Conservation (phyloP, 2,329 filamentous ascomycete species). For the Epicoccum sorghinum region DNA sequence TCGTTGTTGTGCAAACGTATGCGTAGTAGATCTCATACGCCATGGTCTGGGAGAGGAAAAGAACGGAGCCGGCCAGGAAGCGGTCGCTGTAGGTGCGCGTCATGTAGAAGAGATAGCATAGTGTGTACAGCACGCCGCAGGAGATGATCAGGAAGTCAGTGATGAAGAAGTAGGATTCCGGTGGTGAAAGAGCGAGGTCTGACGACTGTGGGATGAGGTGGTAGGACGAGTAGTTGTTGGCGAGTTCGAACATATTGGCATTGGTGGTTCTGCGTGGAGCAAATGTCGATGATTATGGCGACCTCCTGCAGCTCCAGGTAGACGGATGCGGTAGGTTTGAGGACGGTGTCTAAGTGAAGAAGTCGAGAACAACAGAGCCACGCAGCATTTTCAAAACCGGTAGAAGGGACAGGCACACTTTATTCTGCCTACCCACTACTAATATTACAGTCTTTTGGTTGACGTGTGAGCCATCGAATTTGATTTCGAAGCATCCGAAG, state of each 20-base stretch:
- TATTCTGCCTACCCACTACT: neutral
- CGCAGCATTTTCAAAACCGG: neutral
- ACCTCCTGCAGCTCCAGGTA: neutral
- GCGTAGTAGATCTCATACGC: conserved; percentile 52
- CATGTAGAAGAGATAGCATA: conserved; percentile 52
- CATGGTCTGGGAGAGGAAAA: conserved; percentile 43
- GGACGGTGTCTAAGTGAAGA: neutral
- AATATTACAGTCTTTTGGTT: conserved; percentile 1
- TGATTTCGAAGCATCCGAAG: conserved; percentile 29
- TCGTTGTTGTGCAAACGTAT: conserved; percentile 42
- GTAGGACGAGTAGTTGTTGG: conserved; percentile 47
- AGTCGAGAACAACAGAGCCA: neutral
- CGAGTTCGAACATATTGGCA: conserved; percentile 37
- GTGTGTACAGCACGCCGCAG: conserved; percentile 49
- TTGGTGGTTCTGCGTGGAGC: no score
- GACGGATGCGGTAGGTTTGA: conserved; percentile 1
- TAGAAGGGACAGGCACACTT: neutral
- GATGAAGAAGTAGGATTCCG: conserved; percentile 50
- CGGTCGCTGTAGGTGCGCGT: conserved; percentile 46
- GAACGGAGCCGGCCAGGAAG: conserved; percentile 40
- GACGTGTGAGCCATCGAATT: conserved; percentile 11
- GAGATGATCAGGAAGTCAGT: conserved; percentile 51
- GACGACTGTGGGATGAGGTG: conserved; percentile 60
- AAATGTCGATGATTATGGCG: no score
- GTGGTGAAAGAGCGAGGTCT: conserved; percentile 49